Percentiles rank a stretch among this genome's conserved stretches.
phyloP scores from a whole-genome alignment of 768 basidiomycete genomes.

The Neoboletus brunneissimus region DNA sequence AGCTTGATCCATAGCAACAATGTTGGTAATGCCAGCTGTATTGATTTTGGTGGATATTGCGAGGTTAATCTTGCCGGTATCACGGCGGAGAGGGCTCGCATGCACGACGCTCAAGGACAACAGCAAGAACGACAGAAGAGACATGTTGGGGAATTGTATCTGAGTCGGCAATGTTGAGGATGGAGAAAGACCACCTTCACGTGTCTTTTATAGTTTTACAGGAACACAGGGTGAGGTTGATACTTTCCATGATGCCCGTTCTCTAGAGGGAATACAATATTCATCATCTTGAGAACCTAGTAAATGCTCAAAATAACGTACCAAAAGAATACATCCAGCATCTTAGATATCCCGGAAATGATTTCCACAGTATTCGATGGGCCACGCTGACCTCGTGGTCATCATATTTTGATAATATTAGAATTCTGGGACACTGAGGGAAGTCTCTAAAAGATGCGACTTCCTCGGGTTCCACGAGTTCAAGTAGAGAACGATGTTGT shows the following conservation, averaged over 20 bases:
- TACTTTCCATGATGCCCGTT: background rate
- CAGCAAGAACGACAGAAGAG: constrained; percentile 8
- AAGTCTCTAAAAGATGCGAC: background rate
- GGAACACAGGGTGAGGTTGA: background rate
- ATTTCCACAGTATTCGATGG: background rate
- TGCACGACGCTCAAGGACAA: constrained; percentile 1
- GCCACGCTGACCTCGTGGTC: background rate
- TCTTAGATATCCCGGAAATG: background rate
- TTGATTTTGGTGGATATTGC: constrained; percentile 13
- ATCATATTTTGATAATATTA: background rate
- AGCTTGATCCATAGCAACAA: constrained; percentile 19
- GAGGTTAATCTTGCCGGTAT: constrained; percentile 14
- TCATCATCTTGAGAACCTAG: background rate
- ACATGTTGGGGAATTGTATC: background rate
- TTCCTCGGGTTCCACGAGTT: background rate
- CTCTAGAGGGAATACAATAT: background rate
- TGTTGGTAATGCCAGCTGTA: constrained; percentile 3
- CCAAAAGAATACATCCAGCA: background rate
- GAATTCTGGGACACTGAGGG: background rate
- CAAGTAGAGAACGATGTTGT: background rate
- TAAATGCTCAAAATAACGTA: background rate
- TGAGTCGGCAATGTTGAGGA: background rate
- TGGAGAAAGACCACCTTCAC: background rate
- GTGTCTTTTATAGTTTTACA: background rate
- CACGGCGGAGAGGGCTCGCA: constrained; percentile 11